phyloP scores from a whole-genome alignment of 352 stramenopile genomes.

The Elongisporangium undulatum region DNA sequence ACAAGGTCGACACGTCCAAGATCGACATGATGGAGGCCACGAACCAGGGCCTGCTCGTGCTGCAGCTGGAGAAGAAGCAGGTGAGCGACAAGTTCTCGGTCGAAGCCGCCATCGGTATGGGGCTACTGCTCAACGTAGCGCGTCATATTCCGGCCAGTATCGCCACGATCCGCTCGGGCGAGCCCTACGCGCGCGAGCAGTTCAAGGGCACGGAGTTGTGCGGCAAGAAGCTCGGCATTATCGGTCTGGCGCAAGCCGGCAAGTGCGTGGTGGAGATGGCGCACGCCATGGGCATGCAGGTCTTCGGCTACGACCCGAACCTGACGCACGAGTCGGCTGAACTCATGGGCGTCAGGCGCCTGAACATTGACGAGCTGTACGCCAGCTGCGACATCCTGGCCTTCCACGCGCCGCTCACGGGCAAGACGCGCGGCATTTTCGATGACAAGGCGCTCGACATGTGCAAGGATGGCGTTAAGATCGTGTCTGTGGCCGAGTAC shows the following conservation, averaged over 20 bases:
- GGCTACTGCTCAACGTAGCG: conserved; percentile 57
- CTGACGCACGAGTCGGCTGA: conserved; percentile 60
- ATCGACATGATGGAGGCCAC: conserved; percentile 77
- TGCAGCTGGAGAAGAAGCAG: conserved; percentile 76
- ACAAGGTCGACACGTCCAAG: conserved; percentile 50
- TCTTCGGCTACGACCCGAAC: conserved; percentile 73
- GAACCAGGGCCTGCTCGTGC: conserved; percentile 64
- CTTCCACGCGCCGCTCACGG: conserved; percentile 95
- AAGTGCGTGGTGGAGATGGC: conserved; percentile 75
- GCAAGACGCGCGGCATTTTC: conserved; percentile 88
- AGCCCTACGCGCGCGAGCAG: conserved; percentile 25
- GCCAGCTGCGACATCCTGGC: conserved; percentile 88
- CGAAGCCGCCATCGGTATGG: conserved; percentile 66
- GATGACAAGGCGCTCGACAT: conserved; percentile 65
- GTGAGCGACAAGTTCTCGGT: conserved; percentile 67
- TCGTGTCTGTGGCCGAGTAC: conserved; percentile 83
- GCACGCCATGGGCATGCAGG: conserved; percentile 57
- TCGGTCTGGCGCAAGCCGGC: conserved; percentile 69
- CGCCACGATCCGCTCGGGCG: conserved; percentile 21
- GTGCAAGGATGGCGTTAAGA: conserved; percentile 89
- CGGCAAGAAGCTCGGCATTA: conserved; percentile 58
- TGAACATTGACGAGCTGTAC: conserved; percentile 63
- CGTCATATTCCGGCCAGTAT: conserved; percentile 55
- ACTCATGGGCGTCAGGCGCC: conserved; percentile 58
- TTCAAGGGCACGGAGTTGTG: conserved; percentile 61